Base-by-base conservation (phyloP, 164 flowering plant genomes). In the Taxillus chinensis region DNA sequence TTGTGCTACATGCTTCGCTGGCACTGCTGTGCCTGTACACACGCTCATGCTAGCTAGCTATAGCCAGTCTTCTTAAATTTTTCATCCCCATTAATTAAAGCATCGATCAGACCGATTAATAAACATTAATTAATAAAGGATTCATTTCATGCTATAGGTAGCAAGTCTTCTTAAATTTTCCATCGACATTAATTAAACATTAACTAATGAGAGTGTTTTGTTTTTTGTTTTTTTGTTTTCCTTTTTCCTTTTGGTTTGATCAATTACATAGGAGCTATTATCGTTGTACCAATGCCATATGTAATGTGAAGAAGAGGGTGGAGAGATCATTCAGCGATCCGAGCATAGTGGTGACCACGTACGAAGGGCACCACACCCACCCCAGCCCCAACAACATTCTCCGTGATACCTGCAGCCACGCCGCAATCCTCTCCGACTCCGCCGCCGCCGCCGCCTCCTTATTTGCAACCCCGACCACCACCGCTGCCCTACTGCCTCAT, bases 241-340 rank as follows among this genome's bases (percentile, higher is more conserved):
- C 12, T 48, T 48, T 8, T 48, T 4, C 0, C 11, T 8, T 8
- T 48, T 48, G 14, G 12, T 48, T 12, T 48, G 0, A 48, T 8
- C 0, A 48, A 8, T 48, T 48, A 8, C 45, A 5, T 61, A 84
- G 89, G 84, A 82, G 85, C 64, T 84, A 84, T 67, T 84, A 84
- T 58, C 78, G 86, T 51, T 84, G 89, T 81, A 84, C 86, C 37
- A 77, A 59, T 55, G 68, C 77, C 3, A 61, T 78, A 57, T 84
- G 89, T 71, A 80, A 74, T 68, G 89, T 84, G 80, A 84, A 84
- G 79, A 84, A 84, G 63, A 69, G 85, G 57, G 83, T 84, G 66
- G 86, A 84, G 78, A 68, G 86, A 68, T 76, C 74, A n/a, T 75
- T 62, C 67, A 70, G 7, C 14, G 86, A 84, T 57, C 86, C 86